A percentile compares a stretch with the other conserved stretches of the same genome.
Evolutionary conservation across 1,284 basidiomycete genomes (phyloP).

Genomic region (Taiwanofungus camphoratus): DNA sequence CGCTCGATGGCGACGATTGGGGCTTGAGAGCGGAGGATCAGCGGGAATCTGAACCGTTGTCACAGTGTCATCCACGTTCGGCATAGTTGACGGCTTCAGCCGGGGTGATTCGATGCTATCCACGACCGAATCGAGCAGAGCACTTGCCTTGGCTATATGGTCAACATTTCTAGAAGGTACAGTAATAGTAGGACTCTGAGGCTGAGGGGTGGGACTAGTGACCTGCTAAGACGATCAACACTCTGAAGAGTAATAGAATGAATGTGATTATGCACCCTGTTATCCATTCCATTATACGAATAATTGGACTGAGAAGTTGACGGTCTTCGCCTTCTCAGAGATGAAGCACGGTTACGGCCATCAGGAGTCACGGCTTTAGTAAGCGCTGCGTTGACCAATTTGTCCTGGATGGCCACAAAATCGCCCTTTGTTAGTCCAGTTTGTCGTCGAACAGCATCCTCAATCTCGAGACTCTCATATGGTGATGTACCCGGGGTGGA

Average conservation of each 20-base stretch:
- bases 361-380: slow-evolving; percentile 52
- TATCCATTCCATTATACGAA: slow-evolving; percentile 45
- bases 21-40: slow-evolving; percentile 30
- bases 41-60: slow-evolving; percentile 18
- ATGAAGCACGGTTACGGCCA: slow-evolving; percentile 49
- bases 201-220: slow-evolving; percentile 45
- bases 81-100: slow-evolving; percentile 23
- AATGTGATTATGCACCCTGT: slow-evolving; percentile 38
- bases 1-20: slow-evolving; percentile 60
- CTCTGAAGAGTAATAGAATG: neutral
- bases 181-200: slow-evolving; percentile 18
- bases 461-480: slow-evolving; percentile 52
- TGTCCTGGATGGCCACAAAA: slow-evolving; percentile 66
- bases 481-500: slow-evolving; percentile 42
- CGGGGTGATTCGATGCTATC: slow-evolving; percentile 54
- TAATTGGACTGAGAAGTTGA: slow-evolving; percentile 79
- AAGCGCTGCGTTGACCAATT: slow-evolving; percentile 54
- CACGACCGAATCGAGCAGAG: slow-evolving; percentile 61
- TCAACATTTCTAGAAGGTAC: slow-evolving; percentile 21
- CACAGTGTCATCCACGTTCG: slow-evolving; percentile 22
- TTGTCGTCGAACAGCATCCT: slow-evolving; percentile 55
- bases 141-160: slow-evolving; percentile 49
- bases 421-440: slow-evolving; percentile 66
- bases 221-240: slow-evolving; percentile 33
- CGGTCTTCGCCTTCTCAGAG: slow-evolving; percentile 54